Evolutionary conservation across 495 filamentous ascomycete species (phyloP).

Genomic region (Sporormia fimetaria): DNA sequence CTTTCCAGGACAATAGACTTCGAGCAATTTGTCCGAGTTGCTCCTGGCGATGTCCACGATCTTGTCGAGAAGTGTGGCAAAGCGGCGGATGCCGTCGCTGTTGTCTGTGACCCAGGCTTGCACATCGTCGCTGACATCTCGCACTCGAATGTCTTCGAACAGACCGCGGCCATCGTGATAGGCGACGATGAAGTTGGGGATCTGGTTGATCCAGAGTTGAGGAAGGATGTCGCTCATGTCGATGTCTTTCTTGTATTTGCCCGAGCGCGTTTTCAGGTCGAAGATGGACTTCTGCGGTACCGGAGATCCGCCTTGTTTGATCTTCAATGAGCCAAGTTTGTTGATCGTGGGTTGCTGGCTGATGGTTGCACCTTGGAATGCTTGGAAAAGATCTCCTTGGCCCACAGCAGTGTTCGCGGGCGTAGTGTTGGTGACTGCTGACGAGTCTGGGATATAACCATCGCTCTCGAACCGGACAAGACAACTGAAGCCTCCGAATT

Average conservation of each 20-base stretch:
- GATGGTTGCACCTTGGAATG: neutral
- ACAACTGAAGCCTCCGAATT: slow-evolving; percentile 43
- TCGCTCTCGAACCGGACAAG: slow-evolving; percentile 53
- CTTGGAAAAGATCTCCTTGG: slow-evolving; percentile 1
- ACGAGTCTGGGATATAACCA: slow-evolving; percentile 38
- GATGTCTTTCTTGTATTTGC: slow-evolving; percentile 30
- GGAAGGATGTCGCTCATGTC: slow-evolving; percentile 39
- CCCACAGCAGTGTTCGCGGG: neutral
- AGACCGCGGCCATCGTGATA: slow-evolving; percentile 41
- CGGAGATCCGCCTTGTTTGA: slow-evolving; percentile 11
- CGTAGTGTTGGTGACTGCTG: neutral
- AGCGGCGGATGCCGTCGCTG: slow-evolving; percentile 29
- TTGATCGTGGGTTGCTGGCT: neutral
- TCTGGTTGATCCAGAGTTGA: slow-evolving; percentile 50
- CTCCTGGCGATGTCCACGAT: slow-evolving; percentile 36
- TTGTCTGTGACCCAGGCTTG: slow-evolving; percentile 44
- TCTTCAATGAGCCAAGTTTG: slow-evolving; percentile 3
- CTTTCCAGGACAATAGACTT: slow-evolving; percentile 33
- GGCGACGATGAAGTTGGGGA: slow-evolving; percentile 50
- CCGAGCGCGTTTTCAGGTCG: slow-evolving; percentile 54
- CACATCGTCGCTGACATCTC: slow-evolving; percentile 37
- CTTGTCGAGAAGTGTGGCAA: slow-evolving; percentile 37
- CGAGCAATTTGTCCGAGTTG: slow-evolving; percentile 32
- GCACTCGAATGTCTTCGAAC: slow-evolving; percentile 44
- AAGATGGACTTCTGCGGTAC: slow-evolving; percentile 45